These are phyloP conservation scores for Russula griseocarnosa DNA, from an alignment of 768 basidiomycete species.

Conservation along the genomic window DNA sequence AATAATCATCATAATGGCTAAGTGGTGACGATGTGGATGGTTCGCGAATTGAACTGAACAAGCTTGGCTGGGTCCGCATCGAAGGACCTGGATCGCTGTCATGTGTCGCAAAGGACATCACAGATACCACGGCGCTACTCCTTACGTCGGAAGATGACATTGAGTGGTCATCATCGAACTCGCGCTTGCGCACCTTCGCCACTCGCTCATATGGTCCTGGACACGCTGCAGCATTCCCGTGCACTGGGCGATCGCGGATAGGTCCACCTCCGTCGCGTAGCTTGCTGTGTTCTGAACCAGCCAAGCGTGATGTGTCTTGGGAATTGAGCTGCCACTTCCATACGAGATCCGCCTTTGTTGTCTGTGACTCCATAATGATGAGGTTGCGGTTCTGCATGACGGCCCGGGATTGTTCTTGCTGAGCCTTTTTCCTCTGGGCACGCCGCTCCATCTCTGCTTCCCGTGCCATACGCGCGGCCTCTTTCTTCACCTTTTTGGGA, in stretches of 20 bases:
- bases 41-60: constrained; percentile 69
- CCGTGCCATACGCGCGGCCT: constrained; percentile 68
- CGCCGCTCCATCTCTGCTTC: constrained; percentile 86
- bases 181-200: constrained; percentile 73
- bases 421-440: constrained; percentile 64
- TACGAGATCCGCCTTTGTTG: constrained; percentile 50
- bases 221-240: constrained; percentile 9
- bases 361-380: constrained; percentile 55
- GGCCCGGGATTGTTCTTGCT: constrained; percentile 84
- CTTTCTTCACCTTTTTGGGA: constrained; percentile 74
- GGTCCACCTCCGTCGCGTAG: constrained; percentile 58
- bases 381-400: constrained; percentile 88
- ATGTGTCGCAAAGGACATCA: constrained; percentile 76
- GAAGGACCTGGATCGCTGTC: constrained; percentile 84
- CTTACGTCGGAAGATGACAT: constrained; percentile 87
- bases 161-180: constrained; percentile 87
- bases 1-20: constrained; percentile 65
- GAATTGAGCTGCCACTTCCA: constrained; percentile 47
- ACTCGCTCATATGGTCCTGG: constrained; percentile 56
- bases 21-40: constrained; percentile 71
- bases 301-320: constrained; percentile 30
- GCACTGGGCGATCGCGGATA: constrained; percentile 44
- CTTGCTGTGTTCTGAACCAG: constrained; percentile 31
- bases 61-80: constrained; percentile 56
- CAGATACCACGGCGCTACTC: constrained; percentile 67